These are phyloP conservation scores for Atkinsonella hypoxylon DNA, from an alignment of 2,329 filamentous ascomycete species.

Conservation along the genomic window DNA sequence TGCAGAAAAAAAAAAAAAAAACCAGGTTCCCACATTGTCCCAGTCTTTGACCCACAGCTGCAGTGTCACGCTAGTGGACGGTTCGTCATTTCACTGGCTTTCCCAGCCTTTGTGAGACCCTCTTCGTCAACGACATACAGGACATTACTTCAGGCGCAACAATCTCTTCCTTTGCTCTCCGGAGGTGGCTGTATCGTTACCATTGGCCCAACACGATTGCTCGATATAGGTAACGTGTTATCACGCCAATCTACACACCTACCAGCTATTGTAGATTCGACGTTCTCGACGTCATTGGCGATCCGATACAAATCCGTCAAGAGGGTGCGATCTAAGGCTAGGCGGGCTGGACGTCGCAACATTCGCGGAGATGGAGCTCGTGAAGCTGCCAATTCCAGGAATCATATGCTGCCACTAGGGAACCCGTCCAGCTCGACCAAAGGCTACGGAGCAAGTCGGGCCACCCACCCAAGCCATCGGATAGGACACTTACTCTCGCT, in stretches of 20 bases:
- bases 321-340: background rate
- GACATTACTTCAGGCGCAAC: background rate
- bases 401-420: constrained; percentile 9
- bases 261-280: background rate
- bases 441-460: constrained; percentile 4
- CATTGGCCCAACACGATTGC: background rate
- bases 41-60: background rate
- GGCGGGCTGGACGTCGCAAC: constrained; percentile 9
- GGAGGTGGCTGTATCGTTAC: too few relatives aligned
- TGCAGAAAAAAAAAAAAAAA: background rate
- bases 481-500: background rate
- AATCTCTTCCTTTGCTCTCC: background rate
- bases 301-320: background rate
- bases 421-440: background rate
- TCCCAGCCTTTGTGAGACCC: constrained; percentile 3
- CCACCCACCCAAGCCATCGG: constrained; percentile 10
- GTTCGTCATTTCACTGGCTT: constrained; percentile 1
- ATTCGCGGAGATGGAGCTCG: constrained; percentile 29
- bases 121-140: constrained; percentile 2
- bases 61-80: background rate
- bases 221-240: background rate
- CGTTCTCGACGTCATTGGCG: background rate
- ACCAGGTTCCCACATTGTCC: background rate
- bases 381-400: constrained; percentile 13
- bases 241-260: background rate